A percentile compares a stretch with the other conserved stretches of the same genome.
phyloP scores from a whole-genome alignment of 768 basidiomycete genomes.

The Boletus vermiculosoides region DNA sequence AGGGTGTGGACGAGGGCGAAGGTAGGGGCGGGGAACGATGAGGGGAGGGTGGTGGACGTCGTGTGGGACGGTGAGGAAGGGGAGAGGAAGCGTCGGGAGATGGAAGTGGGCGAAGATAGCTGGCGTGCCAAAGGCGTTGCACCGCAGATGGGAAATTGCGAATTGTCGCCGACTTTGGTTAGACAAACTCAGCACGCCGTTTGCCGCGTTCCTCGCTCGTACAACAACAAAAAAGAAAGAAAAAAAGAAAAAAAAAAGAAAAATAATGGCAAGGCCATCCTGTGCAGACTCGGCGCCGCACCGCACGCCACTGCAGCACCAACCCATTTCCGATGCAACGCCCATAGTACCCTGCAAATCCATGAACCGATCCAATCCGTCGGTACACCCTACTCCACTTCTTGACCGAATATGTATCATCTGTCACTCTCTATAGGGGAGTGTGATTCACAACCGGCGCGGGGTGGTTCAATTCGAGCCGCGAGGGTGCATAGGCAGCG shows the following conservation, averaged over 20 bases:
- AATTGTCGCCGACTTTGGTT: slow-evolving; percentile 19
- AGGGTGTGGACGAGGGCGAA: neutral
- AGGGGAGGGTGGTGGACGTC: neutral
- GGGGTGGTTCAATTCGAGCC: too few species aligned
- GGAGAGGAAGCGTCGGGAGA: slow-evolving; percentile 3
- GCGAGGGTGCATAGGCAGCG: too few species aligned
- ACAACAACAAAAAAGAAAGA: too few species aligned
- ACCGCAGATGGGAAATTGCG: slow-evolving; percentile 38
- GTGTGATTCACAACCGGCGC: too few species aligned
- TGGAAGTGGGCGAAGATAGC: slow-evolving; percentile 26
- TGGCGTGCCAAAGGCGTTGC: slow-evolving; percentile 32
- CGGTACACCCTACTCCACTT: too few species aligned
- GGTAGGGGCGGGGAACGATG: neutral
- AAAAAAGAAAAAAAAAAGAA: neutral
- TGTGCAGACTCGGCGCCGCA: neutral
- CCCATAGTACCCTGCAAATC: too few species aligned
- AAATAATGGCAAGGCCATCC: neutral
- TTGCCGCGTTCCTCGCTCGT: slow-evolving; percentile 18
- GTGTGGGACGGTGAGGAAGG: neutral
- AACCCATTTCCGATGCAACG: neutral
- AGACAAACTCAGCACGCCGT: slow-evolving; percentile 34
- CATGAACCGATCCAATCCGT: too few species aligned
- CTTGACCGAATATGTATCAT: too few species aligned
- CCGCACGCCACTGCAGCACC: neutral
- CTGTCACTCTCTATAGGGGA: too few species aligned